Base-by-base conservation (phyloP, 805 yeast genomes). In the Nakazawaea ambrosiae region DNA sequence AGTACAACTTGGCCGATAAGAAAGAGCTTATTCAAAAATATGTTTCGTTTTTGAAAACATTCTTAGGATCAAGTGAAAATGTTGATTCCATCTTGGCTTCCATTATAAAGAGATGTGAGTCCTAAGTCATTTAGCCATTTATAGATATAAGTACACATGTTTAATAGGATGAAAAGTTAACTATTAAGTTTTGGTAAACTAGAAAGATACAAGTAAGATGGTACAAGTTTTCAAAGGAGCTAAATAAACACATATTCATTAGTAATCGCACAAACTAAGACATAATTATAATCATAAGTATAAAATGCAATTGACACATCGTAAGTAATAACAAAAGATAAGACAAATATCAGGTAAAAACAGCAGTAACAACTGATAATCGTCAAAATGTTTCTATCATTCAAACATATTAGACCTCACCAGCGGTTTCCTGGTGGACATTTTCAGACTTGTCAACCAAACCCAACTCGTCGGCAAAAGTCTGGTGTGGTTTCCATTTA, bases 1-100 rank as follows among this genome's bases (percentile, higher is more conserved):
- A 70, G 44, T 47, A 54, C 45, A 78, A 70, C 51, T 41, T 60
- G n/a, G 47, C 44, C 31, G 53, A 54, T 33, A 57, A 53, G 26
- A 53, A 50, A 14, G 45, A 57, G n/a, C 65, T 64, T 31, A 56
- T 54, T 32, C 53, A 45, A 4, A 46, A 45, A 28, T 66, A 55
- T 42, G 57, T 61, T 28, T 51, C 47, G 8, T 66, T 52, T 35
- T 40, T 70, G 28, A 53, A 53, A 7, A 41, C 39, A 23, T 57
- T 47, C 42, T 28, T 33, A 17, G 35, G 47, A 24, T 45, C 44
- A 17, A 45, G 46, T 20, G 61, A 58, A 44, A 47, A 56, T 20
- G 53, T 56, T 42, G 49, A 47, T 31, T 46, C 41, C 12, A 52
- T 58, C 17, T 45, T 63, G 32, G 49, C 50, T 28, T 46, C 51